Base-by-base conservation (phyloP, 768 basidiomycete genomes). In the Boletales sp. region DNA sequence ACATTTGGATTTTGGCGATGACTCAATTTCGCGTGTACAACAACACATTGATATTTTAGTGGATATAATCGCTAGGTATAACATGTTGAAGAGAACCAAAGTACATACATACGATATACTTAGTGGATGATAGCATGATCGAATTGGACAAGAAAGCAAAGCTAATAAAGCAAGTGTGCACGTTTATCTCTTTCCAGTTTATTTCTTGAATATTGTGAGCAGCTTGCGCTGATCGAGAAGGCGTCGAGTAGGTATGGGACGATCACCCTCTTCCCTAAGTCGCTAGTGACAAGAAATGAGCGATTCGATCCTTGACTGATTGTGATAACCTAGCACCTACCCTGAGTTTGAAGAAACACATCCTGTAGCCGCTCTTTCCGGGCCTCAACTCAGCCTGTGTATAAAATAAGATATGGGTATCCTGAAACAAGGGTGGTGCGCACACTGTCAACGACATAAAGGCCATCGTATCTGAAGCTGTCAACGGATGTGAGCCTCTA, bases 381-480 rank as follows among this genome's bases (percentile, higher is more conserved):
- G 0, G 2, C 19, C 30, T 41, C 50, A 47, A 43, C 37, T 32
- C 40, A 10, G 60, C 60, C 67, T 68, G 24, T 8, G 6, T 17
- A 41, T 27, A 21, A 17, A 34, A 34, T 62, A 21, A 57, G 51
- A 54, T 39, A 18, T 8, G 10, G n/a, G n/a, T 15, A 17, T 9
- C 3, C 2, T 5, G 34, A 52, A 4, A 9, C 9, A 46, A 45
- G 21, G 2, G 34, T 31, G 14, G 5, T 9, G 57, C 55, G 24
- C 12, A 69, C 67, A 3, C 48, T 50, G 11, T 59, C 55, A 2
- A 69, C 67, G 5, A 60, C 19, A 36, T 69, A 70, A 12, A 69
- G 55, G 5, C 67, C 67, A 24, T 69, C 67, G 37, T 69, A 69
- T 40, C 67, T 59, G 42, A 56, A 69, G 45, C 69, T 68, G 12